Conservation (phyloP, 306 rosid species). For the Ormosia emarginata region DNA sequence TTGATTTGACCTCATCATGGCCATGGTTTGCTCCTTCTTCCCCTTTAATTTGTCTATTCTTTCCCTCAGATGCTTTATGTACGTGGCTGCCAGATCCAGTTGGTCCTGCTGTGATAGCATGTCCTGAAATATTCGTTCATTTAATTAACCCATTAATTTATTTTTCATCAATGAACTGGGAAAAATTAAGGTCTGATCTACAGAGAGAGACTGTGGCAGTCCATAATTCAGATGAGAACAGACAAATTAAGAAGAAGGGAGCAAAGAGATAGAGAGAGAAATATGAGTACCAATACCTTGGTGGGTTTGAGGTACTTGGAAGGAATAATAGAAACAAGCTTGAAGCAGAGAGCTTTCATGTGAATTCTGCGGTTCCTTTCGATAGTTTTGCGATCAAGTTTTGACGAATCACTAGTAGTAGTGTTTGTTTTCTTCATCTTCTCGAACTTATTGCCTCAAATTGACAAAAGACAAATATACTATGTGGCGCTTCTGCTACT, state of each 20-base stretch:
- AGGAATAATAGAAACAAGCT: constrained; percentile 65
- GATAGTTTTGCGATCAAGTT: constrained; percentile 59
- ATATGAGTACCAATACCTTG: constrained; percentile 30
- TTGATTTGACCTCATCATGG: neutral
- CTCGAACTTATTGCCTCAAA: too few relatives aligned
- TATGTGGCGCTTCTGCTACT: neutral
- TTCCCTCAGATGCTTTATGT: constrained; percentile 49
- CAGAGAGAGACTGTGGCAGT: too few relatives aligned
- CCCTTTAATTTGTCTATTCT: constrained; percentile 50
- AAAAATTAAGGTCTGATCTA: too few relatives aligned
- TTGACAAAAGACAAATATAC: too few relatives aligned
- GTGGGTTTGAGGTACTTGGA: constrained; percentile 30
- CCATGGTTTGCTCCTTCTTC: constrained; percentile 37
- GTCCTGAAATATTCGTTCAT: constrained; percentile 26
- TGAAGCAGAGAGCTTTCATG: constrained; percentile 63
- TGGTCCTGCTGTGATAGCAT: constrained; percentile 50
- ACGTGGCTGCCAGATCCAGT: constrained; percentile 44
- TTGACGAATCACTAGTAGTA: constrained; percentile 8
- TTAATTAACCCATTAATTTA: neutral
- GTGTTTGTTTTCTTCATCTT: constrained; percentile 26
- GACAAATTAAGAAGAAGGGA: neutral
- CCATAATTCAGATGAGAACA: neutral
- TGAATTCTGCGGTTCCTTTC: constrained; percentile 72
- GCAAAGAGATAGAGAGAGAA: neutral
- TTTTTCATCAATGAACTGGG: neutral